Evolutionary conservation across 129 eudicot genomes (phyloP).

Genomic region (Rutidosis leptorrhynchoides): DNA sequence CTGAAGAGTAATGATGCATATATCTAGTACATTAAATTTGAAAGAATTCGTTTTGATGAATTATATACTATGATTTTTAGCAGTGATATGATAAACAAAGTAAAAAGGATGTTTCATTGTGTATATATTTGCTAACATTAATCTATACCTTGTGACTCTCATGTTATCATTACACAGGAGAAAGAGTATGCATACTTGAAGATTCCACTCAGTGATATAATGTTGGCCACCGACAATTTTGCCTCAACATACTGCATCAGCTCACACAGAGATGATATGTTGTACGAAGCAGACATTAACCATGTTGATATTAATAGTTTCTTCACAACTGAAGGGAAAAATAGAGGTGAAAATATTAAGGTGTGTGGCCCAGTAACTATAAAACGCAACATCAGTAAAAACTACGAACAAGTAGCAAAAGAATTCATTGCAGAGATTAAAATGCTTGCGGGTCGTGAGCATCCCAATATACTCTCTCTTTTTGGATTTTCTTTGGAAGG

Average conservation of each 20-base stretch:
- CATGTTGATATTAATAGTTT: neutral
- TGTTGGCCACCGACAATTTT: neutral
- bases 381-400: neutral
- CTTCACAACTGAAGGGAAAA: neutral
- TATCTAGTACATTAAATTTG: too few relatives aligned
- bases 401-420: neutral
- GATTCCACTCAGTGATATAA: neutral
- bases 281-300: conserved; percentile 3
- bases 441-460: neutral
- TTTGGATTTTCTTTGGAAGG: neutral
- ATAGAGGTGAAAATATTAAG: too few relatives aligned
- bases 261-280: neutral
- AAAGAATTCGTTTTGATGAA: too few relatives aligned
- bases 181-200: neutral
- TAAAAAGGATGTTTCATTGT: too few relatives aligned
- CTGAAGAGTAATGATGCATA: too few relatives aligned
- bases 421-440: conserved; percentile 6
- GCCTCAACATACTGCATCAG: neutral
- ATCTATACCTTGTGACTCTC: too few relatives aligned
- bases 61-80: too few relatives aligned
- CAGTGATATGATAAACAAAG: too few relatives aligned
- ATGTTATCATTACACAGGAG: neutral
- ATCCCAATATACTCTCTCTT: conserved; percentile 6
- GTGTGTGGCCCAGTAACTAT: neutral
- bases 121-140: too few relatives aligned